phyloP scores from a whole-genome alignment of 176 grass and related monocot genomes.

The Triticum dicoccoides region DNA sequence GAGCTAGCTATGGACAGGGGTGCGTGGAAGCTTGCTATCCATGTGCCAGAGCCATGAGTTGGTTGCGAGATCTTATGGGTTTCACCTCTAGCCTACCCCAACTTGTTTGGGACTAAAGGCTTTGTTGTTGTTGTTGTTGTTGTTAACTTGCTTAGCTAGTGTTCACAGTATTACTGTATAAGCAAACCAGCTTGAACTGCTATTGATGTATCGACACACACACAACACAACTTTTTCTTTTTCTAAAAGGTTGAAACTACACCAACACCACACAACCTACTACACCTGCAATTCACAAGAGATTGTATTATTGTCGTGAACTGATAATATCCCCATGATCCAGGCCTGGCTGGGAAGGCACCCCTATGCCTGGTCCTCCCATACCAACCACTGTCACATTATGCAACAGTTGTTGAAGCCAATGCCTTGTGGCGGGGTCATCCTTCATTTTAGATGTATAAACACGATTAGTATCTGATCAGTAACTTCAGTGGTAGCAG shows the following conservation, averaged over 20 bases:
- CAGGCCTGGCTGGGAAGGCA: conserved; percentile 65
- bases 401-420: conserved; percentile 73
- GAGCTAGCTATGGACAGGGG: too few species aligned
- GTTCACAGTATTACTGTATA: conserved; percentile 18
- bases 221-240: not conserved
- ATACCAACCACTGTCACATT: conserved; percentile 60
- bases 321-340: conserved; percentile 71
- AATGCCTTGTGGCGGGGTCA: conserved; percentile 75
- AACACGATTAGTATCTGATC: too few species aligned
- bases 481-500: too few species aligned
- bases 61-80: too few species aligned
- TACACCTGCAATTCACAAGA: not conserved
- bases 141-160: not conserved
- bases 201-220: not conserved
- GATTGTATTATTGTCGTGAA: conserved; percentile 28
- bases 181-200: not conserved
- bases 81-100: too few species aligned
- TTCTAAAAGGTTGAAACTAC: too few species aligned
- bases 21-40: too few species aligned
- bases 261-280: too few species aligned
- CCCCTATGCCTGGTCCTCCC: conserved; percentile 51
- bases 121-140: too few species aligned
- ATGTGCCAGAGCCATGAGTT: too few species aligned
- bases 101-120: too few species aligned
- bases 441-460: too few species aligned